Percentiles rank a stretch among this genome's conserved stretches.
phyloP scores from a whole-genome alignment of 768 basidiomycete species.

The Suillus subluteus region DNA sequence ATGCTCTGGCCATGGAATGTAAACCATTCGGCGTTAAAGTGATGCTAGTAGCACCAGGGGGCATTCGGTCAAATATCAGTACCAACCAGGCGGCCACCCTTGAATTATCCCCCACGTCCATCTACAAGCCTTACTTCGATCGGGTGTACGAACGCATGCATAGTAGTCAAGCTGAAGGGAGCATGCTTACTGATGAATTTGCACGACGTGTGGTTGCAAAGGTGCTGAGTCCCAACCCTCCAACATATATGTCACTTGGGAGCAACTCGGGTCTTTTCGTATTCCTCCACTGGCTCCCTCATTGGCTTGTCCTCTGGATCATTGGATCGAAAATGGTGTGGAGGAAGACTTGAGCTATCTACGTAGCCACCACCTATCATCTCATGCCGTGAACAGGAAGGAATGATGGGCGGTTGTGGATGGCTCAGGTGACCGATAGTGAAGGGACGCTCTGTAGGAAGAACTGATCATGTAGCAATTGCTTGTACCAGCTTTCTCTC shows the following conservation, averaged over 20 bases:
- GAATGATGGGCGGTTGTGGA: no score
- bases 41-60: constrained; percentile 69
- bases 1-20: constrained; percentile 75
- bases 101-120: constrained; percentile 49
- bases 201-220: constrained; percentile 55
- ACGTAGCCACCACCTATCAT: constrained; percentile 11
- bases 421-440: constrained; percentile 10
- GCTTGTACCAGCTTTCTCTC: not conserved
- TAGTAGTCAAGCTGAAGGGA: constrained; percentile 49
- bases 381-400: no score
- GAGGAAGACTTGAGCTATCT: not conserved
- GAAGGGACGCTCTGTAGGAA: not conserved
- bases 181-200: constrained; percentile 58
- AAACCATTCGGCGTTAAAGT: constrained; percentile 72
- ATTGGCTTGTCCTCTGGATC: constrained; percentile 22
- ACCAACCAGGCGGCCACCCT: constrained; percentile 50
- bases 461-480: not conserved
- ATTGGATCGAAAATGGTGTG: constrained; percentile 10
- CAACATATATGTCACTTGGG: constrained; percentile 55
- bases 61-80: constrained; percentile 67
- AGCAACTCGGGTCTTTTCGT: constrained; percentile 34
- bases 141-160: constrained; percentile 59
- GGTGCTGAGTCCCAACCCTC: constrained; percentile 50
- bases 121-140: constrained; percentile 57
- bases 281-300: constrained; percentile 28